These are phyloP conservation scores for Dictyostelium capitatum DNA, from an alignment of 78 protist species.

Conservation along the genomic window DNA sequence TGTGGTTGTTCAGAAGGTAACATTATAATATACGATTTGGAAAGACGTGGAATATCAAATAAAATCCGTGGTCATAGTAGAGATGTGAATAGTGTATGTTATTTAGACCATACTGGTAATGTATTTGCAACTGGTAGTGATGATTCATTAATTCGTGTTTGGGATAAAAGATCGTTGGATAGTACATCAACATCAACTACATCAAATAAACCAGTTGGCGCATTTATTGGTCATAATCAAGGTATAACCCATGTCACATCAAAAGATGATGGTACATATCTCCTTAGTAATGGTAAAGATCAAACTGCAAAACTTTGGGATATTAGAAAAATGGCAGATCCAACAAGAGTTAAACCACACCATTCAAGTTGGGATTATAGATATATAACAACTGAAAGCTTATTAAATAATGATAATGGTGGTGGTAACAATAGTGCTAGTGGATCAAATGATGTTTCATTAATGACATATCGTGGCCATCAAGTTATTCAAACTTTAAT, in stretches of 20 bases:
- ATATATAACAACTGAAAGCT: not conserved
- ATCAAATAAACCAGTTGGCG: slow-evolving; percentile 60
- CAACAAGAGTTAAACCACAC: not conserved
- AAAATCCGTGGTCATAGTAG: slow-evolving; percentile 55
- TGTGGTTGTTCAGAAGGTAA: slow-evolving; percentile 76
- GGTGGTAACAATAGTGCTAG: not conserved
- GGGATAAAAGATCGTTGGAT: slow-evolving; percentile 85
- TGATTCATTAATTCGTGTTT: slow-evolving; percentile 77
- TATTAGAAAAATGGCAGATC: slow-evolving; percentile 78
- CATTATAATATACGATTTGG: slow-evolving; percentile 82
- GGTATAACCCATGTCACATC: slow-evolving; percentile 86
- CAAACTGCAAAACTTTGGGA: slow-evolving; percentile 92
- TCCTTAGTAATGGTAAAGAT: slow-evolving; percentile 87
- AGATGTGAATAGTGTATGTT: slow-evolving; percentile 86
- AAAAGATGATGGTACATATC: slow-evolving; percentile 86
- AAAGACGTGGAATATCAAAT: not conserved
- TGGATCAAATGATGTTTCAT: slow-evolving; percentile 52
- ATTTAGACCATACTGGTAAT: slow-evolving; percentile 43
- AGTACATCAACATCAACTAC: too few species aligned
- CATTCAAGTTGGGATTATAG: slow-evolving; percentile 70
- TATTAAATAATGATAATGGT: too few species aligned
- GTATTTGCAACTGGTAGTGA: slow-evolving; percentile 81
- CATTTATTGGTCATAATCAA: slow-evolving; percentile 80
- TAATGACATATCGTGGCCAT: slow-evolving; percentile 85
- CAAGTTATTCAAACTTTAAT: slow-evolving; percentile 82